phyloP scores from a whole-genome alignment of 306 rosid genomes.

The Elaeagnus macrophylla region DNA sequence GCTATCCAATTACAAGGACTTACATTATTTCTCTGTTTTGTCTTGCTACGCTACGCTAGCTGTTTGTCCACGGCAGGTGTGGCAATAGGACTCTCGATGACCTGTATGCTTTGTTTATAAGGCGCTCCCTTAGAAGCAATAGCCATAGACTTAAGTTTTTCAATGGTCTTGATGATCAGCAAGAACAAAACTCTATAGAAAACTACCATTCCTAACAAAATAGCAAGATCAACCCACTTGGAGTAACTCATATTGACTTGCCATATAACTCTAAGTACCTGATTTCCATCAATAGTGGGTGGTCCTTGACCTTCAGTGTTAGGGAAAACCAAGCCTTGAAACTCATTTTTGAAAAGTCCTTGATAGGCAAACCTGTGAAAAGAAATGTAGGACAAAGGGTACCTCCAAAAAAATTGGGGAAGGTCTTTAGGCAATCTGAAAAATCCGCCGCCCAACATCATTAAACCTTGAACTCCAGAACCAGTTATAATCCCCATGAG shows the following conservation, averaged over 20 bases:
- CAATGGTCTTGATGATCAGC: slow-evolving; percentile 30
- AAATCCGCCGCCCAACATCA: slow-evolving; percentile 49
- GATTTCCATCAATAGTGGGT: slow-evolving; percentile 18
- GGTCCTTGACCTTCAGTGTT: background rate
- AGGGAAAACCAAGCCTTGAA: slow-evolving; percentile 31
- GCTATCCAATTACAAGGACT: too few species aligned
- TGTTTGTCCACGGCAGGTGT: slow-evolving; percentile 8
- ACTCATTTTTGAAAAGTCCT: slow-evolving; percentile 67
- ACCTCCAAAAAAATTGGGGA: slow-evolving; percentile 46
- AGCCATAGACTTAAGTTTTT: slow-evolving; percentile 29
- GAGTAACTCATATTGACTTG: slow-evolving; percentile 47
- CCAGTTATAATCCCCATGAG: slow-evolving; percentile 73
- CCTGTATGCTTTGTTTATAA: slow-evolving; percentile 8
- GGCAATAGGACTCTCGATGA: slow-evolving; percentile 12
- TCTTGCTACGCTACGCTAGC: too few species aligned
- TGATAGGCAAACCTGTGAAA: slow-evolving; percentile 55
- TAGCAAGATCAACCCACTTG: slow-evolving; percentile 56
- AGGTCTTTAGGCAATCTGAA: slow-evolving; percentile 47
- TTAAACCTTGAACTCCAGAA: slow-evolving; percentile 59
- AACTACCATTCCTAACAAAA: slow-evolving; percentile 49
- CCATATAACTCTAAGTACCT: slow-evolving; percentile 24
- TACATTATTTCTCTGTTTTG: too few species aligned
- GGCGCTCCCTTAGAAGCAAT: slow-evolving; percentile 4
- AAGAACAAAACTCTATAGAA: slow-evolving; percentile 44
- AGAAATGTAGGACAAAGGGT: slow-evolving; percentile 45